Conservation (phyloP, 2,329 filamentous ascomycete species). For the Pyricularia sp. region DNA sequence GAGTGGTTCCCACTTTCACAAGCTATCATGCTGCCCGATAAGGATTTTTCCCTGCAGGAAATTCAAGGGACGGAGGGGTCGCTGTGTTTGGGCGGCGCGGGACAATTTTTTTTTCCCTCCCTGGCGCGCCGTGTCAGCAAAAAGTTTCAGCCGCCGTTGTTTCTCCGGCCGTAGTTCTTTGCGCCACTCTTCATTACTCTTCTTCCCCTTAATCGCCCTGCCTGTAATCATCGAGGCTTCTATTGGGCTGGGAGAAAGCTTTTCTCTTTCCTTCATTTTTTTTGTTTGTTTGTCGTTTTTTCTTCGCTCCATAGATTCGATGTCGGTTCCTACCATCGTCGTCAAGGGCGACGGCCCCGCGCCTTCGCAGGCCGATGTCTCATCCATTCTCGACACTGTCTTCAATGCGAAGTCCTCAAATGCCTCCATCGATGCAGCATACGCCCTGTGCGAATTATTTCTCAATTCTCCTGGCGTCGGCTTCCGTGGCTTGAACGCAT, state of each 20-base stretch:
- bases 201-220: neutral
- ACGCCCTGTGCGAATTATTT: conserved; percentile 46
- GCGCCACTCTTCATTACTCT: neutral
- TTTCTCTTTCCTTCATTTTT: conserved; percentile 1
- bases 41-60: neutral
- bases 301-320: conserved; percentile 5
- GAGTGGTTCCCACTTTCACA: neutral
- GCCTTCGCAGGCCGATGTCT: conserved; percentile 53
- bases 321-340: conserved; percentile 12
- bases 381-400: conserved; percentile 50
- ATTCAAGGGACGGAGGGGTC: neutral
- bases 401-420: conserved; percentile 58
- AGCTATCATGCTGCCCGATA: neutral
- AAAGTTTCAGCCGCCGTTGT: conserved; percentile 2
- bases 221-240: neutral
- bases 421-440: conserved; percentile 52
- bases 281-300: neutral
- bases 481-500: conserved; percentile 36
- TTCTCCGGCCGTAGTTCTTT: conserved; percentile 1
- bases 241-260: neutral
- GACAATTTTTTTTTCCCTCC: neutral
- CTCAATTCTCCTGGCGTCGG: conserved; percentile 35
- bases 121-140: conserved; percentile 1
- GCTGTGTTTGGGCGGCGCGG: neutral
- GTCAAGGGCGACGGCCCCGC: conserved; percentile 25